Evolutionary conservation across 371 early-diverging fungal genomes (phyloP), one percentile per base, ranked within the genome.

Genomic region (Actinomortierella wolfii): DNA sequence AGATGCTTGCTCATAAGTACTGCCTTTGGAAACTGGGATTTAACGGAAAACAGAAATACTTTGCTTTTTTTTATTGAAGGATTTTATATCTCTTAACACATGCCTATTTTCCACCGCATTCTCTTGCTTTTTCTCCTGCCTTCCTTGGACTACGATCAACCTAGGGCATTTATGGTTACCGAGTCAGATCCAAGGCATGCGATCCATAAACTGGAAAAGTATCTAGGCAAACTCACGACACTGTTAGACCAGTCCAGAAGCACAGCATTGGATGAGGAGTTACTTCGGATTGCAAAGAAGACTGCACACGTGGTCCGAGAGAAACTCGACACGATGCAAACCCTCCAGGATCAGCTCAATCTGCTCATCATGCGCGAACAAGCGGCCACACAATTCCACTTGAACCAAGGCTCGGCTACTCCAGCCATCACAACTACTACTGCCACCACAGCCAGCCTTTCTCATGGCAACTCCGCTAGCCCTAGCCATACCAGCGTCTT

Each of bases 141-240:
- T n/a, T n/a, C n/a, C n/a, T n/a, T n/a, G n/a, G n/a, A n/a, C n/a
- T n/a, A n/a, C n/a, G n/a, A n/a, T n/a, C n/a, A n/a, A n/a, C n/a
- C n/a, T 34, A 34, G 34, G 34, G 34, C 34, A 11, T 34, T 6
- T 11, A 34, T 34, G 34, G 67, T 63, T 1, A 54, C 51, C 6
- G 74, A 73, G 54, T 53, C 60, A 2, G 66, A 62, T 29, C 67
- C 67, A 15, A 51, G 67, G 17, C 56, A 73, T 24, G 74, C 74
- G 18, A 51, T 73, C 18, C 67, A 63, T 1, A 73, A 73, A 40
- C 42, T 73, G 55, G 74, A 66, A 23, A 73, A 73, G 43, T 73
- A 73, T 42, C 56, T 53, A 6, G 55, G 63, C 1, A 61, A 62
- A 46, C 41, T 66, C 24, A 58, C 21, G 21, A 49, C 26, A 20